Conservation (phyloP, 2,329 filamentous ascomycete genomes). For the Xylaria sp. region DNA sequence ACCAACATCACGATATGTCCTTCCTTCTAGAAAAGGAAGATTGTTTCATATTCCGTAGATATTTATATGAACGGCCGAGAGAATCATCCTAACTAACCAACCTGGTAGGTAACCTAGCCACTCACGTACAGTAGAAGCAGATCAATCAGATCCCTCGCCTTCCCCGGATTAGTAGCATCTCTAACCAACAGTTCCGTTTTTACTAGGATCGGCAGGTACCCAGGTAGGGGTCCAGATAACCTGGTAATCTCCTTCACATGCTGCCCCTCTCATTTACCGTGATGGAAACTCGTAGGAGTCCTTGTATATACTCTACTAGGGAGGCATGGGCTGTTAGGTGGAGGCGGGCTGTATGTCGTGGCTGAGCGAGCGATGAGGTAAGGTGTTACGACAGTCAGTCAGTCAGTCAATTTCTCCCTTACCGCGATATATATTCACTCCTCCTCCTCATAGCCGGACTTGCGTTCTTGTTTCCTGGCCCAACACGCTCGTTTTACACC, state of each 20-base stretch:
- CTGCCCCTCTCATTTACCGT: constrained; percentile 23
- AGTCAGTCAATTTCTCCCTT: background rate
- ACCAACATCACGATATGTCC: background rate
- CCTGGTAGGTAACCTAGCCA: too few relatives aligned
- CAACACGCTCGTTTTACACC: background rate
- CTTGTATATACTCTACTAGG: too few relatives aligned
- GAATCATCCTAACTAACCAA: background rate
- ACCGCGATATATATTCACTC: constrained; percentile 25
- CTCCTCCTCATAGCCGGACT: background rate
- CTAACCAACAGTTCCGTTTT: constrained; percentile 10
- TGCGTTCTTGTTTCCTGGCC: too few relatives aligned
- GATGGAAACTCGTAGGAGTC: background rate
- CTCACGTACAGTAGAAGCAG: background rate
- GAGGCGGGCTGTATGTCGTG: constrained; percentile 7
- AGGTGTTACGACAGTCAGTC: background rate
- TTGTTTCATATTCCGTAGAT: constrained; percentile 24
- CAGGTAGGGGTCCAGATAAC: background rate
- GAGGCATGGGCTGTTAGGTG: constrained; percentile 1
- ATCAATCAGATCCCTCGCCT: constrained; percentile 21
- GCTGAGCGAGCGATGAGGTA: constrained; percentile 26
- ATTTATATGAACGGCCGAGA: constrained; percentile 9
- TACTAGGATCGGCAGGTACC: constrained; percentile 21
- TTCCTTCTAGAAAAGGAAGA: constrained; percentile 23
- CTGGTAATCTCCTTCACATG: constrained; percentile 8
- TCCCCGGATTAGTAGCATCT: constrained; percentile 23